A percentile compares a stretch with the other conserved stretches of the same genome.
Evolutionary conservation across 2,329 filamentous ascomycete species (phyloP).

Genomic region (Penicillium sp.): DNA sequence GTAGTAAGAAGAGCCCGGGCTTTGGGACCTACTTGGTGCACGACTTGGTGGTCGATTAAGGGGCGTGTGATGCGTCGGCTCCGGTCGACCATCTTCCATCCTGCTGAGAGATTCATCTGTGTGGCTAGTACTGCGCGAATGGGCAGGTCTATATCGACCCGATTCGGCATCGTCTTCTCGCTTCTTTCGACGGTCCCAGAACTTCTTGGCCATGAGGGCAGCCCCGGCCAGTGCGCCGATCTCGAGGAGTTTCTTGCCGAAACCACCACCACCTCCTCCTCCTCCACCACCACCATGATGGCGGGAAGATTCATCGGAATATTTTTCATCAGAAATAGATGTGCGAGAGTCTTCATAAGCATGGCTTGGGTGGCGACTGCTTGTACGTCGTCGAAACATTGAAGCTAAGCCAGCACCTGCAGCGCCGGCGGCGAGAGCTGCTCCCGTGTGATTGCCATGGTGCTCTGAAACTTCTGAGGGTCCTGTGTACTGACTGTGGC

Average conservation of each 20-base stretch:
- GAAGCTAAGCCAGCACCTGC: constrained; percentile 60
- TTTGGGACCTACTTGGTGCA: constrained; percentile 35
- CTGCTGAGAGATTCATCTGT: constrained; percentile 44
- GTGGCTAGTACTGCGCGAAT: constrained; percentile 48
- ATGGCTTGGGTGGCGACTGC: constrained; percentile 47
- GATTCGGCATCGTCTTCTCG: constrained; percentile 55
- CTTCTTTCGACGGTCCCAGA: constrained; percentile 57
- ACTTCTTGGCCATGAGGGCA: constrained; percentile 60
- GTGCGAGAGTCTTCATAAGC: constrained; percentile 50
- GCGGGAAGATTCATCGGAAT: constrained; percentile 52
- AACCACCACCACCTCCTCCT: constrained; percentile 47
- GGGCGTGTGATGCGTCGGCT: constrained; percentile 35
- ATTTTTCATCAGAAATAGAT: constrained; percentile 67
- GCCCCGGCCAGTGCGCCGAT: constrained; percentile 63
- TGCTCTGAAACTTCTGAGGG: constrained; percentile 53
- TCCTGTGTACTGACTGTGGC: constrained; percentile 56
- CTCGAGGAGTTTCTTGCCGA: constrained; percentile 61
- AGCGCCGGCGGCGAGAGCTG: constrained; percentile 49
- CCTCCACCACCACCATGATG: constrained; percentile 12
- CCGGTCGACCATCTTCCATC: constrained; percentile 56
- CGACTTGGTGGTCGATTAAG: constrained; percentile 37
- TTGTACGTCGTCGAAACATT: constrained; percentile 45
- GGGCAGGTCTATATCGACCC: constrained; percentile 53
- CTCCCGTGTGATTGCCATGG: constrained; percentile 49
- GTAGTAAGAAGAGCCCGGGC: constrained; percentile 38